Evolutionary conservation across 108 stramenopile genomes (phyloP).

Genomic region (Aurantiochytrium sp.): DNA sequence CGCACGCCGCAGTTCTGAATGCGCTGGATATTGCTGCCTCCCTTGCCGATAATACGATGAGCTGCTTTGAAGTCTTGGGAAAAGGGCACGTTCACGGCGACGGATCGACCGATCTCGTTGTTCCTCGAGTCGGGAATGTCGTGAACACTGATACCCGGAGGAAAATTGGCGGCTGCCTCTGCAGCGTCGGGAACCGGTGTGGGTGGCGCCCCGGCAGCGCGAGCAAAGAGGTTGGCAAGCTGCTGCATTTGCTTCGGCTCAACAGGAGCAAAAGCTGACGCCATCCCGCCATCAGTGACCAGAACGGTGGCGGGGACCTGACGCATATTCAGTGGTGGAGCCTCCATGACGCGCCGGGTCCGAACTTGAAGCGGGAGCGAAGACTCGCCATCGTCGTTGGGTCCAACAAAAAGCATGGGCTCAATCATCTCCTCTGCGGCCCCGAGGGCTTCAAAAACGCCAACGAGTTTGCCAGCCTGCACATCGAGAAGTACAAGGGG

Average conservation of each 20-base stretch:
- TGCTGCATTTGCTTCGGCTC: neutral
- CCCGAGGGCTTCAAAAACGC: neutral
- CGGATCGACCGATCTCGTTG: neutral
- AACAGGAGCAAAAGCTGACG: neutral
- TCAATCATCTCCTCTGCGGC: neutral
- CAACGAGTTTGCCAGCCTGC: neutral
- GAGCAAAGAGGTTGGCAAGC: neutral
- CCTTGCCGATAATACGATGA: slow-evolving; percentile 3
- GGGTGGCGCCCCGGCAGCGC: neutral
- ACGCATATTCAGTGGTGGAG: neutral
- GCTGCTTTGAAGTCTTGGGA: neutral
- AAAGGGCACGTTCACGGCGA: neutral
- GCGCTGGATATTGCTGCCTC: neutral
- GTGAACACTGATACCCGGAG: neutral
- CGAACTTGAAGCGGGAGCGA: neutral
- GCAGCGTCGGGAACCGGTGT: neutral
- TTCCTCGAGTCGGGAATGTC: neutral
- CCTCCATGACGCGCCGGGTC: neutral
- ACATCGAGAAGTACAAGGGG: neutral
- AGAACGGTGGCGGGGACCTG: neutral
- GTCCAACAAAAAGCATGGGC: neutral
- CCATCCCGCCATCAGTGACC: neutral
- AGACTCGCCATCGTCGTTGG: neutral
- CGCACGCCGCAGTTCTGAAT: neutral
- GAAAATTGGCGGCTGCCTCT: neutral